Percentiles rank a stretch among this genome's conserved stretches.
These are phyloP conservation scores for Ophiostoma triangulosporum DNA, from an alignment of 2,329 filamentous ascomycete genomes.

Conservation along the genomic window DNA sequence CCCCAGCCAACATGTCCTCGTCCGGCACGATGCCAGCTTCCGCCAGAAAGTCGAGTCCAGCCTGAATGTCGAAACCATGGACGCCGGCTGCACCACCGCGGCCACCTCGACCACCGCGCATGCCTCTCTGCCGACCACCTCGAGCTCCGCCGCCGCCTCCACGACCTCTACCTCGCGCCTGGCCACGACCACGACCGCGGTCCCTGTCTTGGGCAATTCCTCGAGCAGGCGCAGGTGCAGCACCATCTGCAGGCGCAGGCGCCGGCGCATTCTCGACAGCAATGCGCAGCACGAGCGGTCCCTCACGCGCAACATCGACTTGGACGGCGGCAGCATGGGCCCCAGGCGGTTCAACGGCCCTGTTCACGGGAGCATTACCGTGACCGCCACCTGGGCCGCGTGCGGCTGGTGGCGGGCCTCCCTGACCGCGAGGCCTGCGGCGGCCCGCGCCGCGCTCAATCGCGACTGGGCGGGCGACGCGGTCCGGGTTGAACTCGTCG, in stretches of 20 bases:
- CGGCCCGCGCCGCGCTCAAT: neutral
- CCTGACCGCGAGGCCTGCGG: neutral
- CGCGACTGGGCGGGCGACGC: neutral
- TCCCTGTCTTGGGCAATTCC: neutral
- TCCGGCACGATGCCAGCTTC: neutral
- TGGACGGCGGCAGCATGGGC: conserved; percentile 3
- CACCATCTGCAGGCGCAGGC: neutral
- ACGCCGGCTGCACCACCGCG: neutral
- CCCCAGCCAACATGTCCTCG: neutral
- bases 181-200: neutral
- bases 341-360: neutral
- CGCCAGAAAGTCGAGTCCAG: neutral
- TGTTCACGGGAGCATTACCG: neutral
- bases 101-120: neutral
- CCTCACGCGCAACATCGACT: conserved; percentile 39
- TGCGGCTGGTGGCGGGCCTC: neutral
- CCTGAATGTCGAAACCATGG: neutral
- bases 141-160: neutral
- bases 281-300: conserved; percentile 42
- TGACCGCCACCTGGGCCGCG: neutral
- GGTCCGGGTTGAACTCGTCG: conserved; percentile 21
- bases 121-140: neutral
- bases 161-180: neutral
- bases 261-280: conserved; percentile 20
- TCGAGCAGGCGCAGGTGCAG: neutral